A percentile compares a stretch with the other conserved stretches of the same genome.
These are phyloP conservation scores for Austropuccinia psidii DNA, from an alignment of 1,284 basidiomycete genomes.

Conservation along the genomic window DNA sequence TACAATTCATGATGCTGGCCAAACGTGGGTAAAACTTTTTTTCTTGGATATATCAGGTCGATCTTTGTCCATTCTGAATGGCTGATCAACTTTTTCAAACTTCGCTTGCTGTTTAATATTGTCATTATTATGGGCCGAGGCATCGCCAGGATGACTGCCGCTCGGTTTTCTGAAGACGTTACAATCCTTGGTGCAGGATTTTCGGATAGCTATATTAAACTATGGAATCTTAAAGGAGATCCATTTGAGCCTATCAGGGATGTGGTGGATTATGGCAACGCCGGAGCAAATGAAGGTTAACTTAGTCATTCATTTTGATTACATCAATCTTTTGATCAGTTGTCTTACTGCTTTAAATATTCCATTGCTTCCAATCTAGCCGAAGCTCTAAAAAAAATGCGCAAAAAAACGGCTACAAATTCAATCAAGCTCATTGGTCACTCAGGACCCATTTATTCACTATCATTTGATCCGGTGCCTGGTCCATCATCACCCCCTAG, in stretches of 20 bases:
- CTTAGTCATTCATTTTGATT: conserved; percentile 49
- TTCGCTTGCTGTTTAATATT: conserved; percentile 12
- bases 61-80: conserved; percentile 3
- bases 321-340: neutral
- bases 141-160: conserved; percentile 64
- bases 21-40: conserved; percentile 59
- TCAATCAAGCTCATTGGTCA: conserved; percentile 93
- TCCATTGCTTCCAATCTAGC: conserved; percentile 50
- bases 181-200: conserved; percentile 95
- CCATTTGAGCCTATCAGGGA: conserved; percentile 62
- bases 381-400: conserved; percentile 58
- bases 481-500: conserved; percentile 78
- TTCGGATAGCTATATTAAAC: conserved; percentile 84
- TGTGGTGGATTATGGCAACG: conserved; percentile 60
- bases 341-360: conserved; percentile 15
- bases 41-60: conserved; percentile 3
- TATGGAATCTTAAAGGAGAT: conserved; percentile 94
- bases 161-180: conserved; percentile 80
- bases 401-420: conserved; percentile 68
- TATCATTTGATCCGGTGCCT: conserved; percentile 82
- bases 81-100: conserved; percentile 10
- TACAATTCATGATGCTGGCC: conserved; percentile 79
- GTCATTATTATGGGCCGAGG: conserved; percentile 7
- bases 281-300: conserved; percentile 63
- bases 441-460: conserved; percentile 88